A percentile compares a stretch with the other conserved stretches of the same genome.
Evolutionary conservation across 2,329 filamentous ascomycete species (phyloP).

Genomic region (Eurotiales sp.): DNA sequence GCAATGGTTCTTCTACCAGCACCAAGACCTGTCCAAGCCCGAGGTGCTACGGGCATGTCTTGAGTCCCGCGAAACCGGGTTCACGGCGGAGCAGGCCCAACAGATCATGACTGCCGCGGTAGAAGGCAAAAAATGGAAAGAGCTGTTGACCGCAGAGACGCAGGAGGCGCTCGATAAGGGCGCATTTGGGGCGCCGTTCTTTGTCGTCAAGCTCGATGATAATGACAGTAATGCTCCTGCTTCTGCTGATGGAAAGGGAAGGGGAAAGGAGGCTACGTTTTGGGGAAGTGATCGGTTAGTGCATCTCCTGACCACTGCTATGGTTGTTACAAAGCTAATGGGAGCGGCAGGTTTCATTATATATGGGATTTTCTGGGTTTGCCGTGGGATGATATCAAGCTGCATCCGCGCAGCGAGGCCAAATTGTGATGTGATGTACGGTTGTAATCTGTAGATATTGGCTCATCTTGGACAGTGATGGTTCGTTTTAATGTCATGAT

Average conservation of each 20-base stretch:
- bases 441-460: background rate
- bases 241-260: conserved; percentile 15
- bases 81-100: conserved; percentile 50
- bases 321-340: background rate
- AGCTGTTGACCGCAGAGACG: conserved; percentile 56
- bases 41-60: conserved; percentile 49
- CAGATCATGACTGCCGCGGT: conserved; percentile 54
- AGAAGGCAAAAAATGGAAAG: conserved; percentile 49
- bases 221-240: conserved; percentile 36
- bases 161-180: conserved; percentile 60
- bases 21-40: conserved; percentile 58
- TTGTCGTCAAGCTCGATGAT: conserved; percentile 54
- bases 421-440: conserved; percentile 6
- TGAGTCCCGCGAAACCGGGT: conserved; percentile 29
- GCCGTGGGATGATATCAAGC: conserved; percentile 29
- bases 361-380: conserved; percentile 65
- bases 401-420: conserved; percentile 2
- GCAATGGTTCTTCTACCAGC: conserved; percentile 59
- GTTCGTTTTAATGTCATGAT: background rate
- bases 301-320: background rate
- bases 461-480: no score
- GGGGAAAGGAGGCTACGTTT: conserved; percentile 51
- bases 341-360: conserved; percentile 37
- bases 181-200: conserved; percentile 75
- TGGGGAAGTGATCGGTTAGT: conserved; percentile 68